These are phyloP conservation scores for Pseudomassariella vexata DNA, from an alignment of 2,329 filamentous ascomycete genomes.

Conservation along the genomic window DNA sequence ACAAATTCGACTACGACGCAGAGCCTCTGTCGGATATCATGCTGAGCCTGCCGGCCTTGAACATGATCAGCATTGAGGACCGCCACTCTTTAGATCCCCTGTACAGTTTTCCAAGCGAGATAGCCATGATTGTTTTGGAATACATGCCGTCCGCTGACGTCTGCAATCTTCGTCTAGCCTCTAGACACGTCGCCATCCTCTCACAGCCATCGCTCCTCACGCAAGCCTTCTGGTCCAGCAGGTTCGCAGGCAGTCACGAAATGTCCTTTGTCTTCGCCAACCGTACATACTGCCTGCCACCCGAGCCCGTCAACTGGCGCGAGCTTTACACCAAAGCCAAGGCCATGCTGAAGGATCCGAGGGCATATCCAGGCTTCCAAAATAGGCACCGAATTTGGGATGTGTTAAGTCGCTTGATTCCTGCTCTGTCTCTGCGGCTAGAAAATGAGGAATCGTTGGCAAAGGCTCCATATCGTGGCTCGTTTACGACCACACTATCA, in stretches of 20 bases:
- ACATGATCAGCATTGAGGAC: background rate
- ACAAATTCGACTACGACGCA: slow-evolving; percentile 11
- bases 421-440: slow-evolving; percentile 10
- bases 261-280: slow-evolving; percentile 16
- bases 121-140: slow-evolving; percentile 12
- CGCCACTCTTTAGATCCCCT: slow-evolving; percentile 9
- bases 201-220: slow-evolving; percentile 9
- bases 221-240: slow-evolving; percentile 15
- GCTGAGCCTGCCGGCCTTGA: background rate
- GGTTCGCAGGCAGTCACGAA: slow-evolving; percentile 12
- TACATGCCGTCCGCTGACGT: slow-evolving; percentile 11
- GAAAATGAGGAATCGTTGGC: slow-evolving; percentile 9
- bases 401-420: slow-evolving; percentile 9
- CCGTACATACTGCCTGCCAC: slow-evolving; percentile 6
- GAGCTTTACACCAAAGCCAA: slow-evolving; percentile 11
- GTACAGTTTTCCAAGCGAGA: slow-evolving; percentile 12
- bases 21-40: slow-evolving; percentile 7
- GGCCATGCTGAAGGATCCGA: slow-evolving; percentile 9
- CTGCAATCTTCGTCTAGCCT: slow-evolving; percentile 12
- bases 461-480: slow-evolving; percentile 2
- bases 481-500: too few relatives aligned
- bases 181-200: slow-evolving; percentile 10
- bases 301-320: slow-evolving; percentile 13
- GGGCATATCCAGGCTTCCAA: slow-evolving; percentile 11
- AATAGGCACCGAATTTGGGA: slow-evolving; percentile 14